These are phyloP conservation scores for Leptodontidium sp. DNA, from an alignment of 2,329 filamentous ascomycete species.

Conservation along the genomic window DNA sequence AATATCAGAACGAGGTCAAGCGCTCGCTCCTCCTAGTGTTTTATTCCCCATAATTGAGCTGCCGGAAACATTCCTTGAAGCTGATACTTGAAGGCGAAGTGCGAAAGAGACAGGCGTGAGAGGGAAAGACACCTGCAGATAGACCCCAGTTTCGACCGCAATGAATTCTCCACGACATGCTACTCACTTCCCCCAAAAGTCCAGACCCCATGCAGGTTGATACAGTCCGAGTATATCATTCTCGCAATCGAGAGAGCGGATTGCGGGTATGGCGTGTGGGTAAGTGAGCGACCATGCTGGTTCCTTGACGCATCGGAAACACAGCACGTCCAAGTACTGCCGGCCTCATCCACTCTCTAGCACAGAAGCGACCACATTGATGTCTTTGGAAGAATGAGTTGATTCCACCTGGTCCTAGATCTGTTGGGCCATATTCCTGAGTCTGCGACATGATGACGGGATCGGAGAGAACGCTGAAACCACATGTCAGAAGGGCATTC, in stretches of 20 bases:
- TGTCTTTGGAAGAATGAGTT: neutral
- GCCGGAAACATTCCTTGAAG: neutral
- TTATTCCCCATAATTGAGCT: no score
- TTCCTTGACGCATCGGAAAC: neutral
- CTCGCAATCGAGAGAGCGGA: neutral
- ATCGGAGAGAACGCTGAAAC: neutral
- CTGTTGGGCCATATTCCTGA: neutral
- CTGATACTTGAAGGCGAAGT: no score
- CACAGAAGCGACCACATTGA: conserved; percentile 4
- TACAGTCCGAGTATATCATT: neutral
- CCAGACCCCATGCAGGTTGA: no score
- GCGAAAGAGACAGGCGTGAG: no score
- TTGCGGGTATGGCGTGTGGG: neutral
- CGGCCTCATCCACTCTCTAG: neutral
- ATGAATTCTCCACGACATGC: neutral
- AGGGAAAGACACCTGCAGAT: no score
- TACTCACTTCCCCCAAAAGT: neutral
- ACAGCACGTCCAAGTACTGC: neutral
- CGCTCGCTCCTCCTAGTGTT: no score
- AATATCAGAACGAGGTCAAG: no score
- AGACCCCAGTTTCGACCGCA: neutral
- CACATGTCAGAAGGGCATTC: neutral
- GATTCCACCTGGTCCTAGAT: neutral
- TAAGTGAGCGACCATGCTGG: neutral
- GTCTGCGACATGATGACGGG: conserved; percentile 1